Evolutionary conservation across 345 rosid species (phyloP).

Genomic region (Citrus reticulata): DNA sequence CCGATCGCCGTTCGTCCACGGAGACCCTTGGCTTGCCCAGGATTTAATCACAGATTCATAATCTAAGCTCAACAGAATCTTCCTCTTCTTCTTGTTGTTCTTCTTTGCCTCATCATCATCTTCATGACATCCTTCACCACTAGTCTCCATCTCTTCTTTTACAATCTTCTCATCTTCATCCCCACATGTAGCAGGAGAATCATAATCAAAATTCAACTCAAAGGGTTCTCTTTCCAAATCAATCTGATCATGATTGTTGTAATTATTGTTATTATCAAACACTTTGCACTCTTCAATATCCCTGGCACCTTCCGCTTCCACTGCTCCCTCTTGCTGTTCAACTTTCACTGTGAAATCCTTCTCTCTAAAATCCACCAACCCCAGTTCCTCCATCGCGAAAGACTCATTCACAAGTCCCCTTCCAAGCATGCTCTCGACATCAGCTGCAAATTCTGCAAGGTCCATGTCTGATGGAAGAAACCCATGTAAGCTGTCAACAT

Average conservation of each 20-base stretch:
- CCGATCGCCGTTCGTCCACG: slow-evolving; percentile 70
- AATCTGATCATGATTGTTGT: slow-evolving; percentile 19
- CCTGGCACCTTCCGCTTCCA: background rate
- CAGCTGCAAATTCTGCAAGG: slow-evolving; percentile 84
- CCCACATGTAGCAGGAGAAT: slow-evolving; percentile 40
- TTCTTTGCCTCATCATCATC: slow-evolving; percentile 14
- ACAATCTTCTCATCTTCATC: slow-evolving; percentile 47
- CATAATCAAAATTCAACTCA: slow-evolving; percentile 70
- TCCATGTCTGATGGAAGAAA: slow-evolving; percentile 78
- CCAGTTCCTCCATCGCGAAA: slow-evolving; percentile 70
- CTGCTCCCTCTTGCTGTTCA: background rate
- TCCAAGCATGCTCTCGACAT: slow-evolving; percentile 82
- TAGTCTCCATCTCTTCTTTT: slow-evolving; percentile 14
- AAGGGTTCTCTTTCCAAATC: slow-evolving; percentile 45
- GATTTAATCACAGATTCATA: slow-evolving; percentile 62
- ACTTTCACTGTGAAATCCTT: slow-evolving; percentile 6
- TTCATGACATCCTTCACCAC: background rate
- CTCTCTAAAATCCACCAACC: slow-evolving; percentile 40
- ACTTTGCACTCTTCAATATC: slow-evolving; percentile 16
- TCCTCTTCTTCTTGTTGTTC: slow-evolving; percentile 49
- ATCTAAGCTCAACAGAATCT: slow-evolving; percentile 51
- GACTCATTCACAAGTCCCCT: slow-evolving; percentile 63
- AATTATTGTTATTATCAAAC: background rate
- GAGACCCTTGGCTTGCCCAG: slow-evolving; percentile 69
- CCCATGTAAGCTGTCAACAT: slow-evolving; percentile 34